These are phyloP conservation scores for Dictyostelium brefeldianum DNA, from an alignment of 78 protist genomes.

Conservation along the genomic window DNA sequence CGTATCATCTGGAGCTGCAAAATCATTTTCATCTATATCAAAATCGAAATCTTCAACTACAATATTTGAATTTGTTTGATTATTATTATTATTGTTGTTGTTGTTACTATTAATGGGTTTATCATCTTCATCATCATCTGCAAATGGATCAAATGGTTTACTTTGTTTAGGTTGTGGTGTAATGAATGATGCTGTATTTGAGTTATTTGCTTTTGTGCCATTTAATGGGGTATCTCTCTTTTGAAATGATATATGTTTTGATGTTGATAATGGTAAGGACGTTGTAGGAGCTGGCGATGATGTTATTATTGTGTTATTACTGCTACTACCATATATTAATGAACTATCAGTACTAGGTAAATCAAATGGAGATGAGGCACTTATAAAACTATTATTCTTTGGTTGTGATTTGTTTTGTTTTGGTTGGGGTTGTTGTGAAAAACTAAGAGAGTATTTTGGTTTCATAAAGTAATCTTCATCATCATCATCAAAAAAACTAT, in stretches of 20 bases:
- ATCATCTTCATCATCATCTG: background rate
- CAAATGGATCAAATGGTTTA: background rate
- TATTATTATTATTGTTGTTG: background rate
- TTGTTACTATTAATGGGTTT: background rate
- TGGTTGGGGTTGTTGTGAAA: no score
- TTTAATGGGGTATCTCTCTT: background rate
- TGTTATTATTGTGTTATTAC: no score
- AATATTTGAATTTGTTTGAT: background rate
- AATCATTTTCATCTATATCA: background rate
- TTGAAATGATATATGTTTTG: background rate
- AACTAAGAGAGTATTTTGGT: background rate
- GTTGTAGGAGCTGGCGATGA: no score
- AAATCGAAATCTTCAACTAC: constrained; percentile 26
- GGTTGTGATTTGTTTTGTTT: constrained; percentile 7
- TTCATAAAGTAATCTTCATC: background rate
- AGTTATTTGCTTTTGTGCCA: background rate
- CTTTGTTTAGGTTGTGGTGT: background rate
- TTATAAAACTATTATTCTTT: background rate
- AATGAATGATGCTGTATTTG: background rate
- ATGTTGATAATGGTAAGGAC: background rate
- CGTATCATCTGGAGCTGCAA: background rate
- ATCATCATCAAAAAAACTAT: background rate
- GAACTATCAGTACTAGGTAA: background rate
- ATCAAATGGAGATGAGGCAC: background rate
- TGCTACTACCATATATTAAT: background rate